Evolutionary conservation across 768 basidiomycete species (phyloP), one percentile per base, ranked within the genome.

Genomic region (Auricularia heimuer): DNA sequence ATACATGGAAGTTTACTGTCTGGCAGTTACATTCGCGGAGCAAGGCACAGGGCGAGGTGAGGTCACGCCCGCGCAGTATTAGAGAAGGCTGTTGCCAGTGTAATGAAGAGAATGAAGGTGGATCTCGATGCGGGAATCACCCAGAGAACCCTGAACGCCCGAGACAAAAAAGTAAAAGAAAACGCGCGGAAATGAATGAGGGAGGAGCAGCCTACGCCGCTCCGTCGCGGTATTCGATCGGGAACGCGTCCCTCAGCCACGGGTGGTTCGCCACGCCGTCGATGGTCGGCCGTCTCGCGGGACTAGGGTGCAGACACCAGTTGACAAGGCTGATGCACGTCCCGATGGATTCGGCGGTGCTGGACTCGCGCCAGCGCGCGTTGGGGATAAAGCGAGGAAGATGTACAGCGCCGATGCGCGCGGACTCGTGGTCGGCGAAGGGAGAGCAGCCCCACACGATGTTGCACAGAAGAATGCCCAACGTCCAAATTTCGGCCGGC

Each of bases 401-500:
- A 62, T 81, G 74, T 29, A 91, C 82, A 16, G 76, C 81, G 8
- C 89, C 90, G 12, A 84, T 80, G 34, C 86, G 79, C n/a, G 89
- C 87, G 70, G 91, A 88, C 70, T 86, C 83, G 68, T 89, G 88
- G 18, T 90, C 90, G 60, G 92, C 91, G 74, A 98, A 99, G 2
- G 95, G 95, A 18, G 96, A 90, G 66, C 89, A 81, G 3, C 96
- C 96, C 21, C 93, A 95, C 62, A 99, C 83, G 64, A 99, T 82
- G 73, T 94, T 97, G 58, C 93, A 96, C 69, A 99, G 86, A 64
- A 99, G 84, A 39, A 98, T 91, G 18, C 96, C 96, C 29, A 97
- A 84, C 7, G 90, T 92, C 96, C 96, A 99, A 54, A 98, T 85
- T 74, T 99, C 96, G 24, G 93, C 94, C 42, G 95, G 39, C 39